Evolutionary conservation across 495 filamentous ascomycete species (phyloP).

Genomic region (Aspergillus haitiensis): DNA sequence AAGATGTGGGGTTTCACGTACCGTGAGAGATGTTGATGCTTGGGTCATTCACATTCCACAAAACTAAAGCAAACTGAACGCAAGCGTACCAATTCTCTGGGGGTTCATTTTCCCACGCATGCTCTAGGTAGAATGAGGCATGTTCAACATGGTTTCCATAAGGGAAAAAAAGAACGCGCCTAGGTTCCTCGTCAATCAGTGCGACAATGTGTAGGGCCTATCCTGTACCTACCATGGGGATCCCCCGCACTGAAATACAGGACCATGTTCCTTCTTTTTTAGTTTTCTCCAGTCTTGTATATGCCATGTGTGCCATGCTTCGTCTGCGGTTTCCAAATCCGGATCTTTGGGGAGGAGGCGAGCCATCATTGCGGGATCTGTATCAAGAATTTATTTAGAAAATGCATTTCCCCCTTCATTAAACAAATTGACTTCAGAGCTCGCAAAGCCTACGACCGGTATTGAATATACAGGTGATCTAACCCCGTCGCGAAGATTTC

Average conservation of each 20-base stretch:
- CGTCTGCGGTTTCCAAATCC: slow-evolving; percentile 70
- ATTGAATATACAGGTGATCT: no score
- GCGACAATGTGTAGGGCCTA: slow-evolving; percentile 18
- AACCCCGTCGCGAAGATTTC: slow-evolving; percentile 19
- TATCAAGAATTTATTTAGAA: slow-evolving; percentile 24
- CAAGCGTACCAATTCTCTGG: slow-evolving; percentile 95
- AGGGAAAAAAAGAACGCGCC: slow-evolving; percentile 94
- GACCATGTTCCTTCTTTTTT: slow-evolving; percentile 78
- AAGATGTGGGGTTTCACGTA: slow-evolving; percentile 30
- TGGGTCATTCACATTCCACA: slow-evolving; percentile 92
- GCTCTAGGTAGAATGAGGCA: slow-evolving; percentile 94
- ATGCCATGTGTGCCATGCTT: slow-evolving; percentile 77
- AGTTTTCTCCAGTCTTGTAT: slow-evolving; percentile 77
- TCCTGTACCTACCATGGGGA: slow-evolving; percentile 72
- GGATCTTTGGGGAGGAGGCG: slow-evolving; percentile 69
- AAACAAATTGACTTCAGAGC: slow-evolving; percentile 1
- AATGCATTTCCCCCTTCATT: not conserved
- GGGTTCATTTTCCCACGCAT: slow-evolving; percentile 71
- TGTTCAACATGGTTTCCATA: slow-evolving; percentile 90
- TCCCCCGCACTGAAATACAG: slow-evolving; percentile 80
- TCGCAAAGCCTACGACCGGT: slow-evolving; percentile 1
- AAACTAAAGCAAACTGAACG: slow-evolving; percentile 88
- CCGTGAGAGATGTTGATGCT: slow-evolving; percentile 68
- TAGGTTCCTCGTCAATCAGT: slow-evolving; percentile 28
- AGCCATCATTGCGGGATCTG: slow-evolving; percentile 83